These are phyloP conservation scores for Heritiera littoralis DNA, from an alignment of 345 rosid genomes.

Conservation along the genomic window DNA sequence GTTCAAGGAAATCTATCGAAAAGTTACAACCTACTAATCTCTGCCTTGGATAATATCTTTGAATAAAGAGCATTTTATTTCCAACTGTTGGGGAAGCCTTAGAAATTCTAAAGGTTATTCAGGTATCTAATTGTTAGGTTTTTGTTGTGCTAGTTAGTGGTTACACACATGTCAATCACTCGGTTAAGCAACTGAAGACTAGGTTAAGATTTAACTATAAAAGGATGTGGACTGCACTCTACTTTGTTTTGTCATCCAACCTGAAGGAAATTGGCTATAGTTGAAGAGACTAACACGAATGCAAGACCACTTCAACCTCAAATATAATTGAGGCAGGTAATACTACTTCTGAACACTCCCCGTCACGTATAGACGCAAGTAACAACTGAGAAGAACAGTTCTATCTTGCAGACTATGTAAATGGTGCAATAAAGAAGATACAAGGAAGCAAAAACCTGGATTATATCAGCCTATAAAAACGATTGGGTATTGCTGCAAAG, in stretches of 20 bases:
- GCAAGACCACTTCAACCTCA: neutral
- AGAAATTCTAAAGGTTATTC: neutral
- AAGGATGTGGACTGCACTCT: neutral
- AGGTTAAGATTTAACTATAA: neutral
- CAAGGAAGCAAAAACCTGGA: neutral
- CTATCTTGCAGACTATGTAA: neutral
- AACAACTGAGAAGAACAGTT: neutral
- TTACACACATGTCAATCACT: neutral
- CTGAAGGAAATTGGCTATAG: neutral
- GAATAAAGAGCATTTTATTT: neutral
- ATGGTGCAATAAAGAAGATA: conserved; percentile 5
- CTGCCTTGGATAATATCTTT: neutral
- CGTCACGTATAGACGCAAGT: neutral
- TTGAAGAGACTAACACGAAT: neutral
- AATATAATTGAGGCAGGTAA: neutral
- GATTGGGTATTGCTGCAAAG: neutral
- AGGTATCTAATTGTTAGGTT: neutral
- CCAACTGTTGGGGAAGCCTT: neutral
- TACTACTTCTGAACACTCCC: neutral
- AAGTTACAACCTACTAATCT: neutral
- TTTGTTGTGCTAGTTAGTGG: neutral
- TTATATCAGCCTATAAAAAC: neutral
- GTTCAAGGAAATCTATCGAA: neutral
- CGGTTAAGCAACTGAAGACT: neutral
- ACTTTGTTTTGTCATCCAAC: neutral